phyloP scores from a whole-genome alignment of 306 rosid genomes.

The Chamaecrista fasciculata region DNA sequence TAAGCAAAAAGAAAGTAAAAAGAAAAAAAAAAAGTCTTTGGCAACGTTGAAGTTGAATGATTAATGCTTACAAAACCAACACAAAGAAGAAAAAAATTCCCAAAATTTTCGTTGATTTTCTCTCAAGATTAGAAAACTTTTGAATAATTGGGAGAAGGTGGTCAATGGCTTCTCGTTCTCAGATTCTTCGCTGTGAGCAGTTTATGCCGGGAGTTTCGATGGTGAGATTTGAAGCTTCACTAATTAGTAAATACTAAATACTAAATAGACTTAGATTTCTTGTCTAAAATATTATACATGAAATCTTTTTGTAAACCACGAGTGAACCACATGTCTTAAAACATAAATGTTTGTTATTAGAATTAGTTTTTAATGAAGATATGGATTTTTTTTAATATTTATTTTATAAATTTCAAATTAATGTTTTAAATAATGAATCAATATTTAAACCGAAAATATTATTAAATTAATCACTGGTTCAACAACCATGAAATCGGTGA shows the following conservation, averaged over 20 bases:
- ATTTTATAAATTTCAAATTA: too few relatives aligned
- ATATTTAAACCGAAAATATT: too few relatives aligned
- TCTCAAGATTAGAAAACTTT: constrained; percentile 28
- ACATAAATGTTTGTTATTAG: too few relatives aligned
- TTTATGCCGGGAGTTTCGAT: neutral
- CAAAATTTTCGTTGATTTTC: constrained; percentile 18
- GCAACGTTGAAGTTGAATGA: constrained; percentile 23
- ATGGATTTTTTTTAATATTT: too few relatives aligned
- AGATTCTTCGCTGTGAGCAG: neutral
- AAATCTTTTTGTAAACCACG: too few relatives aligned
- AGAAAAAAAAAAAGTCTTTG: neutral
- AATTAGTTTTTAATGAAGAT: too few relatives aligned
- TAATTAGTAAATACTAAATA: neutral
- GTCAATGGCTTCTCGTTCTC: neutral
- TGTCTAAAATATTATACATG: too few relatives aligned
- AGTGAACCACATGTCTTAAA: too few relatives aligned
- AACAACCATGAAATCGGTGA: too few relatives aligned
- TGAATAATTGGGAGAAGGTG: neutral
- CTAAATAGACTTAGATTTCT: too few relatives aligned
- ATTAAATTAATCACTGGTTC: too few relatives aligned
- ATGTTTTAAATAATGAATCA: too few relatives aligned
- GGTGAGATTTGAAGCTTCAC: neutral
- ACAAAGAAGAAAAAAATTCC: neutral
- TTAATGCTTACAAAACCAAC: neutral
- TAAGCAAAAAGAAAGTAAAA: constrained; percentile 26